These are phyloP conservation scores for Zea luxurians DNA, from an alignment of 176 grass and related monocot species.

Conservation along the genomic window DNA sequence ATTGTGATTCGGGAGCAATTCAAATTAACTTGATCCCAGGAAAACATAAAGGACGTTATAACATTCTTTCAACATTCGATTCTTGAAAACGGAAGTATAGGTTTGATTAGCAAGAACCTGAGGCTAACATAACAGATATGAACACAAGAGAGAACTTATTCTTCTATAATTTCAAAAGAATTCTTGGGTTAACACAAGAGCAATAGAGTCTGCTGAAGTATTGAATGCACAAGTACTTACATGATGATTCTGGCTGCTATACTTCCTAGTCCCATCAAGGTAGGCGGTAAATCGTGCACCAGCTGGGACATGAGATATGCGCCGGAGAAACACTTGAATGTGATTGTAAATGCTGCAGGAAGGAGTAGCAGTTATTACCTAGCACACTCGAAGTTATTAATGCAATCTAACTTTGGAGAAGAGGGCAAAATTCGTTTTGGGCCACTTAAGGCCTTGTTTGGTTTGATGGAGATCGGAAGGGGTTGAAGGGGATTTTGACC, in stretches of 20 bases:
- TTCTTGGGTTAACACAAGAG: background rate
- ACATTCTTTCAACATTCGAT: background rate
- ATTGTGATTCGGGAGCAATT: background rate
- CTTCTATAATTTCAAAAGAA: slow-evolving; percentile 5
- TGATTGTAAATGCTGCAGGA: slow-evolving; percentile 88
- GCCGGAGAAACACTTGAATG: slow-evolving; percentile 55
- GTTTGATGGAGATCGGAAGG: background rate
- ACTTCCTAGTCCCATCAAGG: slow-evolving; percentile 42
- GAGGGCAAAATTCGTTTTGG: background rate
- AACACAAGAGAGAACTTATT: background rate
- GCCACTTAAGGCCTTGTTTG: background rate
- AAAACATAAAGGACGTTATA: background rate
- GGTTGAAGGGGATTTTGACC: background rate
- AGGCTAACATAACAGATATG: slow-evolving; percentile 1
- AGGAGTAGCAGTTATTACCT: slow-evolving; percentile 22
- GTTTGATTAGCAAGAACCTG: background rate
- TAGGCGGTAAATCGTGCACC: slow-evolving; percentile 19
- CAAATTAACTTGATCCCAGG: background rate
- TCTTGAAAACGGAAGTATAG: background rate
- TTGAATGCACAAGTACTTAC: slow-evolving; percentile 50
- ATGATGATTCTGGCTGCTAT: slow-evolving; percentile 40
- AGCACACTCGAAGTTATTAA: background rate
- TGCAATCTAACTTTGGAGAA: background rate
- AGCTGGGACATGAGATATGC: slow-evolving; percentile 45
- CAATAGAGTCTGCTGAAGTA: background rate